Percentiles rank a stretch among this genome's conserved stretches.
phyloP scores from a whole-genome alignment of 495 filamentous ascomycete species.

The Penicillium herquei region DNA sequence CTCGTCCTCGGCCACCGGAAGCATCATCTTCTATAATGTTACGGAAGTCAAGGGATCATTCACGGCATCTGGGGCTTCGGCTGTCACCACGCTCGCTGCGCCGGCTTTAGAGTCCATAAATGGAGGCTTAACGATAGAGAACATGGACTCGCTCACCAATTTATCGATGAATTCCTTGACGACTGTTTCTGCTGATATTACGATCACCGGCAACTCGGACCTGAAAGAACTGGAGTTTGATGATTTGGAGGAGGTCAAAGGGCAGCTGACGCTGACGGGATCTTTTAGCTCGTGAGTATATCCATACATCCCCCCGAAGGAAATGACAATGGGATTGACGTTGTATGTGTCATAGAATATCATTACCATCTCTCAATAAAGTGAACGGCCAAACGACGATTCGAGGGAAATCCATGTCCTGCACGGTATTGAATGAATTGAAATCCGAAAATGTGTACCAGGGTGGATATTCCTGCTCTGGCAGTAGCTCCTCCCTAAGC shows the following conservation, averaged over 20 bases:
- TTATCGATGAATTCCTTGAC: slow-evolving; percentile 19
- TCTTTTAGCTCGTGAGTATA: slow-evolving; percentile 26
- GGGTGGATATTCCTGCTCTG: slow-evolving; percentile 23
- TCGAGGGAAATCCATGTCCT: slow-evolving; percentile 19
- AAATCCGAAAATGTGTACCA: slow-evolving; percentile 17
- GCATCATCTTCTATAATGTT: slow-evolving; percentile 24
- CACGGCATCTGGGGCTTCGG: slow-evolving; percentile 16
- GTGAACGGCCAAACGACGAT: slow-evolving; percentile 27
- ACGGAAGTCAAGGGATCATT: slow-evolving; percentile 28
- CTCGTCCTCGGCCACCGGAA: slow-evolving; percentile 20
- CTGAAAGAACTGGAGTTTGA: slow-evolving; percentile 21
- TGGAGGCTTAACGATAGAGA: slow-evolving; percentile 22
- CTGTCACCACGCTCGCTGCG: slow-evolving; percentile 15
- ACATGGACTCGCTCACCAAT: slow-evolving; percentile 16
- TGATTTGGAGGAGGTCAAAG: slow-evolving; percentile 27
- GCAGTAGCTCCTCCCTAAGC: slow-evolving; percentile 15
- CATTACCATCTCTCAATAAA: slow-evolving; percentile 23
- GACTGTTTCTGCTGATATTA: slow-evolving; percentile 16
- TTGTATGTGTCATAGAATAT: slow-evolving; percentile 17
- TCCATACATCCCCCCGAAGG: too few species aligned
- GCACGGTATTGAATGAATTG: slow-evolving; percentile 17
- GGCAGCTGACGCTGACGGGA: slow-evolving; percentile 23
- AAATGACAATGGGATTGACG: too few species aligned
- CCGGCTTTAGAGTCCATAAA: slow-evolving; percentile 26
- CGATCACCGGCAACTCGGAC: slow-evolving; percentile 21